Percentiles rank a stretch among this genome's conserved stretches.
phyloP scores from a whole-genome alignment of 345 rosid genomes.

The Brassica juncea region DNA sequence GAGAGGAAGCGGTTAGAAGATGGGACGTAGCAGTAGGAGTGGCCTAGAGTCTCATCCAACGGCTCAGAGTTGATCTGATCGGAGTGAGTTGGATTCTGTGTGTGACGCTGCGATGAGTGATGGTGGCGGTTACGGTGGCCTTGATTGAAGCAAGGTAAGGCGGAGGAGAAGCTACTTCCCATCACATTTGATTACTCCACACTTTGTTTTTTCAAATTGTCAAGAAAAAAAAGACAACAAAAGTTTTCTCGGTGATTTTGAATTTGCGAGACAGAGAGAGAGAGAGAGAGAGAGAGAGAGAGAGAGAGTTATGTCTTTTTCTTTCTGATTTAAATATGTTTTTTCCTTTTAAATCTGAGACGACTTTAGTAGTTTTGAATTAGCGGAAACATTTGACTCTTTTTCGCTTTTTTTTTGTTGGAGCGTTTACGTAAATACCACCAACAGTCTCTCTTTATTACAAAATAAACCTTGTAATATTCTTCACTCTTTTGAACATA shows the following conservation, averaged over 20 bases:
- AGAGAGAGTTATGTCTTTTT: constrained; percentile 31
- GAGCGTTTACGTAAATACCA: constrained; percentile 5
- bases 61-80: constrained; percentile 60
- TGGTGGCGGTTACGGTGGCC: constrained; percentile 42
- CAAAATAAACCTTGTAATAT: constrained; percentile 22
- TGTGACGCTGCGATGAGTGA: constrained; percentile 19
- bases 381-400: constrained; percentile 34
- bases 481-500: neutral
- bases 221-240: constrained; percentile 20
- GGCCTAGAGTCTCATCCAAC: constrained; percentile 92
- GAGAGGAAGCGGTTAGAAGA: constrained; percentile 87
- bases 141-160: constrained; percentile 75
- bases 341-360: constrained; percentile 41
- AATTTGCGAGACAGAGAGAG: constrained; percentile 5
- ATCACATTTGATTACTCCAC: constrained; percentile 79
- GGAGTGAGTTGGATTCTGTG: constrained; percentile 19
- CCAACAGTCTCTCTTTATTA: constrained; percentile 22
- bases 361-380: constrained; percentile 46
- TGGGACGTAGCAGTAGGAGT: constrained; percentile 92
- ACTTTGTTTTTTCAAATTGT: constrained; percentile 17
- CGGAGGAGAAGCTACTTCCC: constrained; percentile 89
- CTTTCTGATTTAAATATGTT: constrained; percentile 43
- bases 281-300: constrained; percentile 22
- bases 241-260: constrained; percentile 8
- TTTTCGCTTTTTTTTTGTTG: constrained; percentile 3